Conservation (phyloP, 2,329 filamentous ascomycete genomes). For the Furcasterigmium sp. region DNA sequence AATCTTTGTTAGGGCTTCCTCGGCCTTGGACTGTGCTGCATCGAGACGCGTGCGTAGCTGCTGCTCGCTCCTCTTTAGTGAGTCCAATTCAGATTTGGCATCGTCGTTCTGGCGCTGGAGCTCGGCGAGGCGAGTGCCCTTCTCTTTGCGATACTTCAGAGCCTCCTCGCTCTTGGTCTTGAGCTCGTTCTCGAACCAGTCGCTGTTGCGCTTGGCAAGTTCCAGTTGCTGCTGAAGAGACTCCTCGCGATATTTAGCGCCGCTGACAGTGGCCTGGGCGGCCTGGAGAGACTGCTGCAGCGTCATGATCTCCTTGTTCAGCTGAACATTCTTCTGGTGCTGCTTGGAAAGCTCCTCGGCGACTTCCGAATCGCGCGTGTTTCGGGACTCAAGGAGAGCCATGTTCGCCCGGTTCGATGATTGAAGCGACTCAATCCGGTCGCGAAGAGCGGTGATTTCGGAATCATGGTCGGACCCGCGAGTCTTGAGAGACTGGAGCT, state of each 20-base stretch:
- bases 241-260: slow-evolving; percentile 85
- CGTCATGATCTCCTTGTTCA: slow-evolving; percentile 74
- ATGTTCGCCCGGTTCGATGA: slow-evolving; percentile 88
- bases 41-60: slow-evolving; percentile 76
- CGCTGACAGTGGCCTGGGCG: slow-evolving; percentile 72
- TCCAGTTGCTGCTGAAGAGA: slow-evolving; percentile 87
- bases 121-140: slow-evolving; percentile 81
- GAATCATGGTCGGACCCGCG: slow-evolving; percentile 69
- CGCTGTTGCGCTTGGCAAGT: slow-evolving; percentile 79
- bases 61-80: slow-evolving; percentile 73
- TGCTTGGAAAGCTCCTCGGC: slow-evolving; percentile 82
- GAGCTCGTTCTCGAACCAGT: slow-evolving; percentile 89
- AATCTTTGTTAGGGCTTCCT: slow-evolving; percentile 75
- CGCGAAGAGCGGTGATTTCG: slow-evolving; percentile 70
- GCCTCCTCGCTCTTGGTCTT: slow-evolving; percentile 86
- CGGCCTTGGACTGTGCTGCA: slow-evolving; percentile 78
- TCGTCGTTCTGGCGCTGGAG: slow-evolving; percentile 88
- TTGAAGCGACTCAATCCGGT: slow-evolving; percentile 82
- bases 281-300: slow-evolving; percentile 82
- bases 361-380: slow-evolving; percentile 77
- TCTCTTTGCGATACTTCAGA: slow-evolving; percentile 89
- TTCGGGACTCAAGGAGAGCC: slow-evolving; percentile 84
- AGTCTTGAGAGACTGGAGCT: slow-evolving; percentile 73
- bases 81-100: slow-evolving; percentile 68
- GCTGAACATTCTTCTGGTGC: slow-evolving; percentile 79